A percentile compares a stretch with the other conserved stretches of the same genome.
These are phyloP conservation scores for Ascodesmis nigricans DNA, from an alignment of 495 filamentous ascomycete species.

Conservation along the genomic window DNA sequence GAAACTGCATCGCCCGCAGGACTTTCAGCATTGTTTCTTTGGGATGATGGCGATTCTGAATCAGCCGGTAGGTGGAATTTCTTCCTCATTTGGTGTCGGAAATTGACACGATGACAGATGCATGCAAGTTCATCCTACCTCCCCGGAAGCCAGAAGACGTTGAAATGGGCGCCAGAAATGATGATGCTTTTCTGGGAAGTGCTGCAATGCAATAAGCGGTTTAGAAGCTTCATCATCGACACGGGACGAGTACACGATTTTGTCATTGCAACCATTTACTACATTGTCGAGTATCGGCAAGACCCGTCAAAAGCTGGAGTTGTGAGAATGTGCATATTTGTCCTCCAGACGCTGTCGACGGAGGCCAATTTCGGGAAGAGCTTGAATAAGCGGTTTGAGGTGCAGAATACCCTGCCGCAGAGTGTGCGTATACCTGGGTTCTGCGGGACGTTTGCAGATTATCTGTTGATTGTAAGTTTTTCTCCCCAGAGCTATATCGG, in stretches of 20 bases:
- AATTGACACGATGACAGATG: no score
- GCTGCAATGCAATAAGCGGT: constrained; percentile 92
- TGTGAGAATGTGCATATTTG: constrained; percentile 89
- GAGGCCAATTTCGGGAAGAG: constrained; percentile 79
- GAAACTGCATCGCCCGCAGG: constrained; percentile 73
- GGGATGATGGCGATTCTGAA: constrained; percentile 87
- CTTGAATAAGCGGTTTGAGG: constrained; percentile 73
- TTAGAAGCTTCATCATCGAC: constrained; percentile 90
- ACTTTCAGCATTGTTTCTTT: constrained; percentile 94
- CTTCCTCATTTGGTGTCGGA: no score
- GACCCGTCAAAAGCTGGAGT: constrained; percentile 80
- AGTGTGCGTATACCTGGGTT: constrained; percentile 66
- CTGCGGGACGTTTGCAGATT: constrained; percentile 81
- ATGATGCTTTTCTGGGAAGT: constrained; percentile 96
- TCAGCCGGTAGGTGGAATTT: constrained; percentile 39
- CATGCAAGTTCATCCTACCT: constrained; percentile 74
- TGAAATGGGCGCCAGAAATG: constrained; percentile 88
- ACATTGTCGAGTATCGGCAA: constrained; percentile 66
- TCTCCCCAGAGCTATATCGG: constrained; percentile 14
- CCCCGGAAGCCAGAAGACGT: constrained; percentile 56
- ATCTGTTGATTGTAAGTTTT: constrained; percentile 59
- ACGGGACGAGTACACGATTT: constrained; percentile 88
- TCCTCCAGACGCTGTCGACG: constrained; percentile 83
- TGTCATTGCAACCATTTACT: constrained; percentile 72
- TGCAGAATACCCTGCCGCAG: constrained; percentile 64